Evolutionary conservation across 129 eudicot species (phyloP).

Genomic region (Daucus carota): DH1_v3.0 NC_030381.2:46140001-46140500

Average conservation of each 20-base stretch:
- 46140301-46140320: constrained; percentile 94
- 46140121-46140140: constrained; percentile 46
- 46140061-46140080: neutral
- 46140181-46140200: constrained; percentile 25
- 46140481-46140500: constrained; percentile 46
- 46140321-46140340: constrained; percentile 70
- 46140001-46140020: neutral
- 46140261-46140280: constrained; percentile 51
- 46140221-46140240: constrained; percentile 18
- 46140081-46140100: constrained; percentile 42
- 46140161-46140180: constrained; percentile 36
- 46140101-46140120: constrained; percentile 93
- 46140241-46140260: constrained; percentile 30
- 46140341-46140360: constrained; percentile 62
- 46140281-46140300: constrained; percentile 97
- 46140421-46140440: constrained; percentile 58
- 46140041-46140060: neutral
- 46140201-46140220: constrained; percentile 26
- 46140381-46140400: constrained; percentile 66
- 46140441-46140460: constrained; percentile 72
- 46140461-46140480: constrained; percentile 69
- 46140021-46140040: neutral
- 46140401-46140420: constrained; percentile 83
- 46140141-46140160: constrained; percentile 34
- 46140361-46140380: constrained; percentile 64